Evolutionary conservation across 495 filamentous ascomycete species (phyloP).

Genomic region (Xylaria palmicola): DNA sequence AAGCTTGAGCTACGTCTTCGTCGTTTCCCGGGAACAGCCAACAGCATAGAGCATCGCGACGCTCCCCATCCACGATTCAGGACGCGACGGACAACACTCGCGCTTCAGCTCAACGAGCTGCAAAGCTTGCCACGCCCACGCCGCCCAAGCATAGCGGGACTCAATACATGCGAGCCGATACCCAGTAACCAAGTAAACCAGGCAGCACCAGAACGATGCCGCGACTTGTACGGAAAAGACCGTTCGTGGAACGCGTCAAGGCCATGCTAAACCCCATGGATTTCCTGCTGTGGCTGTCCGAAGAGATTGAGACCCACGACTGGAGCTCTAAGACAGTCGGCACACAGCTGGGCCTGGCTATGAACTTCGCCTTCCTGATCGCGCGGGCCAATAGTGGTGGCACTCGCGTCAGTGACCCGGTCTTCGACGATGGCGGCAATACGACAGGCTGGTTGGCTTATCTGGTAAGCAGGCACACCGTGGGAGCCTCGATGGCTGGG

Average conservation of each 20-base stretch:
- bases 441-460: constrained; percentile 67
- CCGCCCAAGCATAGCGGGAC: not conserved
- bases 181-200: not conserved
- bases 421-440: constrained; percentile 70
- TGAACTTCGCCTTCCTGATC: constrained; percentile 80
- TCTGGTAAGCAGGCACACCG: constrained; percentile 61
- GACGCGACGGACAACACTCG: not conserved
- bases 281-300: constrained; percentile 82
- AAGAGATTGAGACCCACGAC: constrained; percentile 82
- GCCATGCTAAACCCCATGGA: constrained; percentile 83
- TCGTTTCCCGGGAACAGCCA: not conserved
- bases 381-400: constrained; percentile 67
- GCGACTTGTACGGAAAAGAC: constrained; percentile 74
- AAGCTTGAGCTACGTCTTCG: not conserved
- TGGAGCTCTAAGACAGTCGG: constrained; percentile 84
- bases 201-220: constrained; percentile 31
- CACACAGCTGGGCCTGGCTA: constrained; percentile 64
- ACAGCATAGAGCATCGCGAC: not conserved
- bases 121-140: not conserved
- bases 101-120: not conserved
- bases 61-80: not conserved
- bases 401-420: constrained; percentile 64
- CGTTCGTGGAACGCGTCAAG: constrained; percentile 73
- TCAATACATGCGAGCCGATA: not conserved
- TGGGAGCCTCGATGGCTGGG: not conserved